Evolutionary conservation across 2,329 filamentous ascomycete genomes (phyloP).

Genomic region (Fusarium sulawesiense): DNA sequence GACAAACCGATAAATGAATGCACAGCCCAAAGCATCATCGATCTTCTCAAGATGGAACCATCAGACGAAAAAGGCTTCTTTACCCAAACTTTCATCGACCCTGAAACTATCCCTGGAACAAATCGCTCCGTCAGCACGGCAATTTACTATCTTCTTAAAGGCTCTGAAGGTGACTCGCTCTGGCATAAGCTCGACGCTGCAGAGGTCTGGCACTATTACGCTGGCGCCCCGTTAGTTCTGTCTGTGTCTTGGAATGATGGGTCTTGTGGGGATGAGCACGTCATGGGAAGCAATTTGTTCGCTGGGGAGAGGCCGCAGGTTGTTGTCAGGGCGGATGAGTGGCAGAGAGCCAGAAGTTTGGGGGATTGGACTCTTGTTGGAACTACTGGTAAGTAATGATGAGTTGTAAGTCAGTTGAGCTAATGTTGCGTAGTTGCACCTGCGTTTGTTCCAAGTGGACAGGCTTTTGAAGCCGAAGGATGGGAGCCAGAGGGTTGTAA

Average conservation of each 20-base stretch:
- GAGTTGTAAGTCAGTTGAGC: rapidly evolving
- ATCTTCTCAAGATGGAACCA: conserved; percentile 55
- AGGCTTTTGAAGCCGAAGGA: conserved; percentile 17
- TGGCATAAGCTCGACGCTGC: conserved; percentile 63
- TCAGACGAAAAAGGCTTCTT: conserved; percentile 63
- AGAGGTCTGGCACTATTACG: conserved; percentile 66
- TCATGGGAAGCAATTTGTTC: conserved; percentile 11
- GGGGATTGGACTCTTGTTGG: conserved; percentile 34
- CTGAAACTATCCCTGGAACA: conserved; percentile 32
- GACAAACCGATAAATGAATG: neutral
- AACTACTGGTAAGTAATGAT: conserved; percentile 16
- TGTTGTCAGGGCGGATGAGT: conserved; percentile 12
- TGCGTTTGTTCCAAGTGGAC: conserved; percentile 13
- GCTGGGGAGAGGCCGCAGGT: conserved; percentile 25
- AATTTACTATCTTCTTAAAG: conserved; percentile 66
- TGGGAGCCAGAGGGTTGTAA: neutral
- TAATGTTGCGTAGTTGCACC: conserved; percentile 22
- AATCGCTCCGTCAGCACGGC: conserved; percentile 59
- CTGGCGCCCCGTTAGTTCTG: conserved; percentile 61
- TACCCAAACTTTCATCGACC: conserved; percentile 60
- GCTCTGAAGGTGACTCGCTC: conserved; percentile 54
- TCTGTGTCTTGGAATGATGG: conserved; percentile 59
- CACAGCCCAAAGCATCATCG: conserved; percentile 57
- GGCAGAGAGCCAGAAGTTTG: conserved; percentile 17
- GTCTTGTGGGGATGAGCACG: conserved; percentile 25